Base-by-base conservation (phyloP, 768 basidiomycete genomes). In the Phaeotremella fagi region DNA sequence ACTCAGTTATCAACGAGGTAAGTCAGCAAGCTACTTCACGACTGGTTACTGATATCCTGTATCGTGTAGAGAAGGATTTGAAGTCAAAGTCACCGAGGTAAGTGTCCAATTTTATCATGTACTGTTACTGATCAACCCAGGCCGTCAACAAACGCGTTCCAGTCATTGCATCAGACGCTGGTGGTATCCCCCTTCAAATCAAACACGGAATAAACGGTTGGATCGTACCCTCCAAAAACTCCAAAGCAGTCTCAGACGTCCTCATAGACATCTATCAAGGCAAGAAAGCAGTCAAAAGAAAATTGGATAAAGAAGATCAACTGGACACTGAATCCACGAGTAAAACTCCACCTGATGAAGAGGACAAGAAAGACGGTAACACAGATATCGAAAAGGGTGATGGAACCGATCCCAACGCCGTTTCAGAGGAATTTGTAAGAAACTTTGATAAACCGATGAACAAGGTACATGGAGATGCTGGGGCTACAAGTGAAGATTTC, bases 181-280 rank as follows among this genome's bases (percentile, higher is more conserved):
- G 92, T 54, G 91, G 91, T 62, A 94, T 97, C 68, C 92, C 92
- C 36, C 82, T 95, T 43, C 92, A 97, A 71, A 82, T 95, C 60
- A 82, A 82, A 61, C 77, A 95, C 60, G 90, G 89, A 49, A 85
- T 88, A 75, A 88, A 86, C 59, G 92, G 92, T 45, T 91, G 80
- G 79, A 78, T 95, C 61, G 86, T 85, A 59, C 82, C 83, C 16
- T 81, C 83, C 9, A 85, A 85, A 25, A 87, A 92, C 70, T 85
- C 86, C 60, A 78, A 78, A 3, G 76, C 82, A 4, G 88, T 92
- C 43, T 87, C 90, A 29, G 77, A 80, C 61, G 79, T 89, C 68
- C 79, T 94, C 51, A 85, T 78, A 73, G 81, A 90, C 31, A 80
- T 92, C 24, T 83, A 83, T 78, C 86, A 85, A 55, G 83, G 91